Evolutionary conservation across 139 green algal species (phyloP).

Genomic region (Gonium pectorale): DNA sequence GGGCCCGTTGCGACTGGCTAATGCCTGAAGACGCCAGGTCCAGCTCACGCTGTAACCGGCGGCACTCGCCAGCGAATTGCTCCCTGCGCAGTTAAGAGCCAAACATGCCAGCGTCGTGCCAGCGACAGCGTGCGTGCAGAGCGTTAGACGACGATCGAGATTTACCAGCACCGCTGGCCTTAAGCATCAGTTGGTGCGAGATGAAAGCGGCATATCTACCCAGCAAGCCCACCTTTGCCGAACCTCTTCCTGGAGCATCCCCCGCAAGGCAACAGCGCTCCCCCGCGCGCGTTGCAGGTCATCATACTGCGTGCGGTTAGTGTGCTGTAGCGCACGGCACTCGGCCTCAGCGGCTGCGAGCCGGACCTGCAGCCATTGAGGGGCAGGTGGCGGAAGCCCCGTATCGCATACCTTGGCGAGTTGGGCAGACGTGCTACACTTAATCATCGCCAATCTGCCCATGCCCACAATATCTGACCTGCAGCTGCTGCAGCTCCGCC

Average conservation of each 20-base stretch:
- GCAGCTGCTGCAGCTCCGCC: slow-evolving; percentile 31
- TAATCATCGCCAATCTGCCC: not conserved
- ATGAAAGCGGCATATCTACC: not conserved
- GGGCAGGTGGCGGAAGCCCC: not conserved
- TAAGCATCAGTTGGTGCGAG: not conserved
- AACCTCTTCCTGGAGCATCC: slow-evolving; percentile 12
- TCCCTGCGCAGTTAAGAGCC: not conserved
- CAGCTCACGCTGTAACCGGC: slow-evolving; percentile 34
- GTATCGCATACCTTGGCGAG: not conserved
- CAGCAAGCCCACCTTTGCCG: not conserved
- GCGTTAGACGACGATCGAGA: not conserved
- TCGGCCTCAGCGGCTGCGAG: slow-evolving; percentile 17
- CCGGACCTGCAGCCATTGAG: not conserved
- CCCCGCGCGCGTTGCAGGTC: not conserved
- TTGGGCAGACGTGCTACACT: not conserved
- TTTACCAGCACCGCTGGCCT: not conserved
- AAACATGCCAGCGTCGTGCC: not conserved
- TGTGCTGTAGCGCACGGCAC: slow-evolving; percentile 12
- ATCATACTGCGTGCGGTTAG: slow-evolving; percentile 9
- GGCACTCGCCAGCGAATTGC: not conserved
- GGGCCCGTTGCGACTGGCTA: not conserved
- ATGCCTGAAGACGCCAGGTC: not conserved
- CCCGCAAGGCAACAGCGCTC: not conserved
- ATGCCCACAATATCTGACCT: not conserved
- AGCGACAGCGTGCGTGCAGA: not conserved